Evolutionary conservation across 1,284 basidiomycete genomes (phyloP).

Genomic region (Apiotrichum sp.): DNA sequence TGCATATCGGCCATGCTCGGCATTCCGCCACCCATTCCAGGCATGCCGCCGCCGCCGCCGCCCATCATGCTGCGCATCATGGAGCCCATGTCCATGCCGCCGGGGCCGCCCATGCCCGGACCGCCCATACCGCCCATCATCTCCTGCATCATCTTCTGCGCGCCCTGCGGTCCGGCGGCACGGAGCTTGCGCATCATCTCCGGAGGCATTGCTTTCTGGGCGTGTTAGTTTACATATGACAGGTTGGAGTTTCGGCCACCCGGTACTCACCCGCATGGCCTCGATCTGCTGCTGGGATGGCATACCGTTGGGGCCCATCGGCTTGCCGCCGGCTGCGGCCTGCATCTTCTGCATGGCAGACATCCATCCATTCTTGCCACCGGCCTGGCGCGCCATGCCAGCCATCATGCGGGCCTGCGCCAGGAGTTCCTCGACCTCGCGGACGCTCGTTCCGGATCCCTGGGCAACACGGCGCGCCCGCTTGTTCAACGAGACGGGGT

Average conservation of each 20-base stretch:
- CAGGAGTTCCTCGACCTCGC: constrained; percentile 93
- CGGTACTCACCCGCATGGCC: constrained; percentile 65
- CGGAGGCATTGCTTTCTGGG: constrained; percentile 77
- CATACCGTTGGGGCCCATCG: constrained; percentile 75
- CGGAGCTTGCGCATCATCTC: constrained; percentile 79
- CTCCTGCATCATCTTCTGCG: constrained; percentile 92
- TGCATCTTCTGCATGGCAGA: constrained; percentile 88
- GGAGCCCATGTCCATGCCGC: constrained; percentile 46
- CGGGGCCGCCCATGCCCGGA: constrained; percentile 29
- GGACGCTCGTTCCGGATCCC: constrained; percentile 91
- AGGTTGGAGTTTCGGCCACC: too few relatives aligned
- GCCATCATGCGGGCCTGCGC: constrained; percentile 97
- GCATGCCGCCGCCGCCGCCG: neutral
- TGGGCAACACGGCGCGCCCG: constrained; percentile 81
- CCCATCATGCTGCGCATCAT: constrained; percentile 51
- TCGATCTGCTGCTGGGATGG: constrained; percentile 86
- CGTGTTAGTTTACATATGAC: constrained; percentile 17
- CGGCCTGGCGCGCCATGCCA: constrained; percentile 93
- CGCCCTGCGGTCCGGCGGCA: constrained; percentile 66
- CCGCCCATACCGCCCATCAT: constrained; percentile 70
- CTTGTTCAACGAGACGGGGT: constrained; percentile 74
- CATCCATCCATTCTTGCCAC: constrained; percentile 91
- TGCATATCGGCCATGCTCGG: constrained; percentile 49
- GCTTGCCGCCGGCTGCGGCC: constrained; percentile 71
- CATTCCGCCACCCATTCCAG: constrained; percentile 20